A percentile compares a stretch with the other conserved stretches of the same genome.
phyloP scores from a whole-genome alignment of 805 yeast species.

The Wickerhamomyces xylosicus region DNA sequence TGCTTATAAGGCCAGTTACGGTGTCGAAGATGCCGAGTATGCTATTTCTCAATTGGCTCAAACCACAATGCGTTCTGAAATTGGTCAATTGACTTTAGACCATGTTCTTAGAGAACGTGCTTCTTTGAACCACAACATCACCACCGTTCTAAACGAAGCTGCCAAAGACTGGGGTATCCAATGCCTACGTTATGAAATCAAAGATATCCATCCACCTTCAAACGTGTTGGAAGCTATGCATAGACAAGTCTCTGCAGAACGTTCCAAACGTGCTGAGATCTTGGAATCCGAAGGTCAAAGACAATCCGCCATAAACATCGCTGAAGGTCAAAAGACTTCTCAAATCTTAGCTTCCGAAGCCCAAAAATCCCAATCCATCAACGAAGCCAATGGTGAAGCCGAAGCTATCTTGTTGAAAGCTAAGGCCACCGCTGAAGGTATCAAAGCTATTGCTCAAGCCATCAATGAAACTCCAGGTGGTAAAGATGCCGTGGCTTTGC shows the following conservation, averaged over 20 bases:
- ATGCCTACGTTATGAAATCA: conserved; percentile 76
- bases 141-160: conserved; percentile 74
- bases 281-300: conserved; percentile 79
- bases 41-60: conserved; percentile 82
- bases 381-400: conserved; percentile 66
- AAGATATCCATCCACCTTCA: conserved; percentile 81
- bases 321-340: conserved; percentile 71
- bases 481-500: conserved; percentile 63
- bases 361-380: conserved; percentile 46
- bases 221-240: conserved; percentile 88
- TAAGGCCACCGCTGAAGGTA: conserved; percentile 65
- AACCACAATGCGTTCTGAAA: conserved; percentile 85
- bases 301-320: conserved; percentile 69
- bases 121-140: conserved; percentile 59
- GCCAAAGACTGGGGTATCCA: conserved; percentile 79
- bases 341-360: conserved; percentile 73
- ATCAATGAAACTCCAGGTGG: conserved; percentile 63
- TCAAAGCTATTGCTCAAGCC: conserved; percentile 53
- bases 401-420: conserved; percentile 58
- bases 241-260: conserved; percentile 79
- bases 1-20: conserved; percentile 79
- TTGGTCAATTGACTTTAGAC: conserved; percentile 74
- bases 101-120: conserved; percentile 73
- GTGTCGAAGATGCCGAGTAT: conserved; percentile 81
- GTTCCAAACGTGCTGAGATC: conserved; percentile 81